Conservation (phyloP, 2,329 filamentous ascomycete genomes). For the Zymoseptoria crescenta region DNA sequence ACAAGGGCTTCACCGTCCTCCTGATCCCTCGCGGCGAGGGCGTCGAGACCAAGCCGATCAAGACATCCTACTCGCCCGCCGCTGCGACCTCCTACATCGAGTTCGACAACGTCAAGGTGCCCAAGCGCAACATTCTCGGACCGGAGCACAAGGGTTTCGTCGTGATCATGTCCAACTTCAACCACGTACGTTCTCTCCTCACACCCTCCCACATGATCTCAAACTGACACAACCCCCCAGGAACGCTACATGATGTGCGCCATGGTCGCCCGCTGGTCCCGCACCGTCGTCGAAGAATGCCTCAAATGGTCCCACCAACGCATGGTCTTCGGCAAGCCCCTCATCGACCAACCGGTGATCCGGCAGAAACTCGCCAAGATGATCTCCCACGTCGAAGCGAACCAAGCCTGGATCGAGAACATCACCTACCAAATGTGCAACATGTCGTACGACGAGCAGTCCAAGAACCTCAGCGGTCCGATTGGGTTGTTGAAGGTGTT, state of each 20-base stretch:
- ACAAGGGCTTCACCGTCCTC: conserved; percentile 70
- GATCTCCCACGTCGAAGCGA: conserved; percentile 74
- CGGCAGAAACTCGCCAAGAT: conserved; percentile 60
- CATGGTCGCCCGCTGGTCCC: conserved; percentile 55
- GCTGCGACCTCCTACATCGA: conserved; percentile 75
- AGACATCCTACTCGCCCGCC: conserved; percentile 71
- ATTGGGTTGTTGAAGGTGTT: conserved; percentile 78
- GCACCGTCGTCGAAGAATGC: conserved; percentile 70
- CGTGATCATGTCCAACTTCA: conserved; percentile 81
- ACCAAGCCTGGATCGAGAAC: conserved; percentile 76
- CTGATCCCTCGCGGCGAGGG: conserved; percentile 67
- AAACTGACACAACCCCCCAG: conserved; percentile 7
- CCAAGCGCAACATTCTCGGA: conserved; percentile 67
- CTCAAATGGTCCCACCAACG: conserved; percentile 86
- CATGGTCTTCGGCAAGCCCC: conserved; percentile 71
- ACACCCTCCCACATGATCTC: not conserved
- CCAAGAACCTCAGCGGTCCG: conserved; percentile 66
- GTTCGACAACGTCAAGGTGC: conserved; percentile 81
- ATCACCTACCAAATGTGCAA: conserved; percentile 84
- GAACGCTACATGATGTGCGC: conserved; percentile 36
- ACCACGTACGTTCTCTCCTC: conserved; percentile 49
- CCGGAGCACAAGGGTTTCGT: conserved; percentile 79
- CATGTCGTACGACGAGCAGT: conserved; percentile 72
- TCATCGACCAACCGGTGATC: conserved; percentile 57
- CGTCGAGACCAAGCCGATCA: conserved; percentile 69